Evolutionary conservation across 495 filamentous ascomycete genomes (phyloP).

Genomic region (Penicillium flavigenum): DNA sequence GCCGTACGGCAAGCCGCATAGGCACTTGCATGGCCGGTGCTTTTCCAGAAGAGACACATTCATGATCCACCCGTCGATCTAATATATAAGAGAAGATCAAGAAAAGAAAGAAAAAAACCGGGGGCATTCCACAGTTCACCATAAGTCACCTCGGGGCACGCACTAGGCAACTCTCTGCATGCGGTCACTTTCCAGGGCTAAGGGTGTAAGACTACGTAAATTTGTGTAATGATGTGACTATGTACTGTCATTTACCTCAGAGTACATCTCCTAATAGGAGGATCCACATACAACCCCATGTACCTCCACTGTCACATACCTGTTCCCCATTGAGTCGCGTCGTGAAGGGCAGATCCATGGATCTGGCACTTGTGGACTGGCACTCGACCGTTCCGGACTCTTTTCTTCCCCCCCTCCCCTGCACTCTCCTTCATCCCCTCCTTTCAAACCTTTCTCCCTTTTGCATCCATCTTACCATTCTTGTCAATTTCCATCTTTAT

Average conservation of each 20-base stretch:
- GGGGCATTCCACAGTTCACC: slow-evolving; percentile 21
- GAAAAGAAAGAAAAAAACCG: slow-evolving; percentile 12
- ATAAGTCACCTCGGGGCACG: slow-evolving; percentile 22
- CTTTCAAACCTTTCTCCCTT: slow-evolving; percentile 10
- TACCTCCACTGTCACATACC: slow-evolving; percentile 16
- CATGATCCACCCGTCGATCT: slow-evolving; percentile 13
- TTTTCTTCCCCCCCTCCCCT: slow-evolving; percentile 28
- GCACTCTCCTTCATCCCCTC: slow-evolving; percentile 18
- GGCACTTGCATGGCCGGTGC: slow-evolving; percentile 15
- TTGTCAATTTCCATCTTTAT: slow-evolving; percentile 22
- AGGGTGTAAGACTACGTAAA: slow-evolving; percentile 19
- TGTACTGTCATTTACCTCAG: slow-evolving; percentile 17
- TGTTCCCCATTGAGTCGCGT: slow-evolving; percentile 28
- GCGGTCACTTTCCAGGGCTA: slow-evolving; percentile 24
- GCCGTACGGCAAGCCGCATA: slow-evolving; percentile 21
- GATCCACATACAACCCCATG: slow-evolving; percentile 1
- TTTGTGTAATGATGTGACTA: slow-evolving; percentile 8
- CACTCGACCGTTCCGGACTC: slow-evolving; percentile 32
- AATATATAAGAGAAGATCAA: not conserved
- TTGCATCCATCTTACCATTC: slow-evolving; percentile 18
- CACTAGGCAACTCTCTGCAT: slow-evolving; percentile 32
- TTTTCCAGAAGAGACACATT: slow-evolving; percentile 19
- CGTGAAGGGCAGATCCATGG: slow-evolving; percentile 34
- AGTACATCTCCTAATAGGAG: slow-evolving; percentile 16
- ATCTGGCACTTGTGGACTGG: slow-evolving; percentile 31